phyloP scores from a whole-genome alignment of 75 land plant genomes.

The Azolla pinnata region DNA sequence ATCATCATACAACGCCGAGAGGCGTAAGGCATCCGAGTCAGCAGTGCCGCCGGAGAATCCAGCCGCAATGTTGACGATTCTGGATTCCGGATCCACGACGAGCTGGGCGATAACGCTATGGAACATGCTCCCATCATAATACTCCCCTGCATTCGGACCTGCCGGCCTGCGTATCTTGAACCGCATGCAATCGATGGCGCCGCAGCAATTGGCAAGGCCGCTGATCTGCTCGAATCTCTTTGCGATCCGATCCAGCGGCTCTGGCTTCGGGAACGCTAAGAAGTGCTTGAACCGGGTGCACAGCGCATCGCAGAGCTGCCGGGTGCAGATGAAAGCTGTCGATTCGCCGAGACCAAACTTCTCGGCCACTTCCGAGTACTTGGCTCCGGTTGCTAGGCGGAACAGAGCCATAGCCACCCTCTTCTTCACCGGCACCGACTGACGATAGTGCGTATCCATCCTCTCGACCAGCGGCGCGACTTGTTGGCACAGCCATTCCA shows the following conservation, averaged over 20 bases:
- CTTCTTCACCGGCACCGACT: slow-evolving; percentile 7
- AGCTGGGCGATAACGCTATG: slow-evolving; percentile 37
- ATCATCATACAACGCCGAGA: slow-evolving; percentile 40
- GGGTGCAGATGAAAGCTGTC: slow-evolving; percentile 34
- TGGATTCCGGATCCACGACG: slow-evolving; percentile 44
- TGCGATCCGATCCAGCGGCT: slow-evolving; percentile 21
- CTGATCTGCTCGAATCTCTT: slow-evolving; percentile 17
- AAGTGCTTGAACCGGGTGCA: slow-evolving; percentile 50
- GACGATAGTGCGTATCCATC: slow-evolving; percentile 5
- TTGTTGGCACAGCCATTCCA: slow-evolving; percentile 53
- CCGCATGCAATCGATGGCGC: slow-evolving; percentile 36
- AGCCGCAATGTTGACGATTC: slow-evolving; percentile 42
- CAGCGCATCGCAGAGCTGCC: slow-evolving; percentile 47
- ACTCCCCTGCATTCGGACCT: slow-evolving; percentile 10
- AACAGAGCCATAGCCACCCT: slow-evolving; percentile 47
- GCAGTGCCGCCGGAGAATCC: slow-evolving; percentile 40
- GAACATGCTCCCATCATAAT: slow-evolving; percentile 5
- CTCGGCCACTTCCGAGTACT: slow-evolving; percentile 24
- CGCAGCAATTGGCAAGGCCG: slow-evolving; percentile 58
- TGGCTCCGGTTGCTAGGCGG: slow-evolving; percentile 46
- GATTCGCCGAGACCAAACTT: slow-evolving; percentile 39
- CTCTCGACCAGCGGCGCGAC: slow-evolving; percentile 52
- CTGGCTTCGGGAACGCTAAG: slow-evolving; percentile 40
- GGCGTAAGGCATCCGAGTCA: slow-evolving; percentile 32
- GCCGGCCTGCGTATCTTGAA: slow-evolving; percentile 14